Base-by-base conservation (phyloP, 1,284 basidiomycete species). In the Puccinia polysora region DNA sequence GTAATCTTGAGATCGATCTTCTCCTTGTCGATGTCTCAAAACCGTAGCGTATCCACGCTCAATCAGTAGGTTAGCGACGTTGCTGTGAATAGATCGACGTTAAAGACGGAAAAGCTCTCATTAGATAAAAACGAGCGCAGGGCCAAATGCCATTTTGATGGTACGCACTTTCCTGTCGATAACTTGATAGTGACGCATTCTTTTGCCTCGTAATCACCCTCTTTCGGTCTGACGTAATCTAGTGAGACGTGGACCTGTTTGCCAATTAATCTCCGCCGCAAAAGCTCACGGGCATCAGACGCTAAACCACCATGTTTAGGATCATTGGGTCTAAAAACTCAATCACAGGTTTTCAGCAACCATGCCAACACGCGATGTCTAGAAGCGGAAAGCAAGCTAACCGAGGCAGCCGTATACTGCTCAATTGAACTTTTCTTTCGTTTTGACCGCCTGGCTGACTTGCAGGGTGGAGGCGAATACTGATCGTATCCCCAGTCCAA, bases 401-500 rank as follows among this genome's bases (percentile, higher is more conserved):
- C 69, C 69, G 43, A 20, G 69, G 69, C 18, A 43, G 58, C 34
- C 69, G 14, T 30, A 71, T 62, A 36, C 69, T 71, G 40, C 69
- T 71, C 45, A 97, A 83, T 78, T 97, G 89, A 30, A 98, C 79
- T 60, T 91, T 85, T 59, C 86, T 86, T 81, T 98, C 95, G 30
- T 62, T 49, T 30, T 62, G 50, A 20, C 28, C 43, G 79, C 87
- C 87, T 47, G 84, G 83, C 10, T 82, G 82, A 14, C 74, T 74
- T 77, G 87, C 89, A 75, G 89, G 88, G 2, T 87, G 82, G 32
- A 77, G 75, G 25, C 75, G 58, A 53, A 96, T 86, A 30, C 88
- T 89, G 72, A 98, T 82, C 78, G 93, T 91, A 80, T 98, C 95
- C 12, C 88, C 90, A 65, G 88, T 89, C 92, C 95, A 97, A 52